These are phyloP conservation scores for Cymbopogon citratus DNA, from an alignment of 176 grass and related monocot species.

Conservation along the genomic window DNA sequence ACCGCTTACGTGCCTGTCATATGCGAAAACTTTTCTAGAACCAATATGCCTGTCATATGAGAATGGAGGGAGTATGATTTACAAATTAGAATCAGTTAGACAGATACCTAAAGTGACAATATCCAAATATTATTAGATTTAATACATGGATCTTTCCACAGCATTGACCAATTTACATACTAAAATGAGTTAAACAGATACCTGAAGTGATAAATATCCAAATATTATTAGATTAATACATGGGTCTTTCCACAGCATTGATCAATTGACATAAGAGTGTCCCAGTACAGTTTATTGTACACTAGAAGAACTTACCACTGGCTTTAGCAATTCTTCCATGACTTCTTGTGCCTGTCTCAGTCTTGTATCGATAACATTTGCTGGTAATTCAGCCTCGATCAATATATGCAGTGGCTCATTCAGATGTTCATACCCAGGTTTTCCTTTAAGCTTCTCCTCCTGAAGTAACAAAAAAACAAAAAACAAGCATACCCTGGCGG, in stretches of 20 bases:
- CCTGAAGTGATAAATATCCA: neutral
- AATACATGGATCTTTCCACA: neutral
- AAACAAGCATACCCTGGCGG: neutral
- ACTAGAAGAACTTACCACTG: conserved; percentile 47
- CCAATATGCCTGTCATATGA: too few species aligned
- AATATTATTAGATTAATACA: neutral
- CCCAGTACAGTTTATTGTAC: conserved; percentile 11
- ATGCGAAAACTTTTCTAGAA: too few species aligned
- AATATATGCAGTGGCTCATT: conserved; percentile 82
- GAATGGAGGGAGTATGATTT: neutral
- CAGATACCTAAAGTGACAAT: neutral
- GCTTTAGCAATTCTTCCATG: conserved; percentile 74
- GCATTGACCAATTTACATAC: neutral
- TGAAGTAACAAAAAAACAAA: neutral
- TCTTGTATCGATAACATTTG: conserved; percentile 64
- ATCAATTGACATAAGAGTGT: neutral
- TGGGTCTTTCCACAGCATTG: neutral
- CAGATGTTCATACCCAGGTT: conserved; percentile 82
- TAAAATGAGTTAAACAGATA: neutral
- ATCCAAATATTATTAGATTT: conserved; percentile 8
- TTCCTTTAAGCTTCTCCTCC: conserved; percentile 85
- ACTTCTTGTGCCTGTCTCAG: conserved; percentile 79
- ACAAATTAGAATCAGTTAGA: neutral
- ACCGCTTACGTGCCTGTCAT: too few species aligned
- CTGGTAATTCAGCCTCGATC: conserved; percentile 78